Conservation (phyloP, 2,329 filamentous ascomycete genomes). For the Diaporthe sp. region DNA sequence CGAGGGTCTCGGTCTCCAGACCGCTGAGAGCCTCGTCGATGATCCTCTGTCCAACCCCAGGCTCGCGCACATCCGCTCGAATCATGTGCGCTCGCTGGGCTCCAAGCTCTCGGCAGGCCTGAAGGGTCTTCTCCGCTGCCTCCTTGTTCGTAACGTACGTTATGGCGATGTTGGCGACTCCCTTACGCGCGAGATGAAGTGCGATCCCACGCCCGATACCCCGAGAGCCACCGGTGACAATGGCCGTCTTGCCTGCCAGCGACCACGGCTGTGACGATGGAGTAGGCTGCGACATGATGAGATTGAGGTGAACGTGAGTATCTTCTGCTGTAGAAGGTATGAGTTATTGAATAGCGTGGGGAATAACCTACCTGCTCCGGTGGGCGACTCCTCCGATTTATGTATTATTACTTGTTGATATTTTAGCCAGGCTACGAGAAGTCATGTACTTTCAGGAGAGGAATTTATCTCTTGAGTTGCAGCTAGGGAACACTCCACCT, state of each 20-base stretch:
- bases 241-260: slow-evolving; percentile 42
- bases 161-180: neutral
- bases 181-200: neutral
- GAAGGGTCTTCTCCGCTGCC: neutral
- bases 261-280: neutral
- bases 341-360: no score
- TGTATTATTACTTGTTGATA: no score
- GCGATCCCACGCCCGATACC: slow-evolving; percentile 50
- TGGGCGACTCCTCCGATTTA: no score
- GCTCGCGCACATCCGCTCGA: neutral
- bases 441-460: no score
- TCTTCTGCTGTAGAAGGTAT: no score
- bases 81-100: neutral
- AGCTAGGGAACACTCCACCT: no score
- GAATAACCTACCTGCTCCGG: no score
- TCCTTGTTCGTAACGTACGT: neutral
- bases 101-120: neutral
- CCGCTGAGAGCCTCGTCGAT: neutral
- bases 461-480: no score
- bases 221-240: slow-evolving; percentile 54
- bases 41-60: neutral
- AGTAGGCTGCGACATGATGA: no score
- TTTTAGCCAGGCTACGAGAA: no score
- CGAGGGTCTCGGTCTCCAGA: neutral
- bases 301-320: no score